phyloP scores from a whole-genome alignment of 2,329 filamentous ascomycete species.

The Geoglossum cookeanum region DNA sequence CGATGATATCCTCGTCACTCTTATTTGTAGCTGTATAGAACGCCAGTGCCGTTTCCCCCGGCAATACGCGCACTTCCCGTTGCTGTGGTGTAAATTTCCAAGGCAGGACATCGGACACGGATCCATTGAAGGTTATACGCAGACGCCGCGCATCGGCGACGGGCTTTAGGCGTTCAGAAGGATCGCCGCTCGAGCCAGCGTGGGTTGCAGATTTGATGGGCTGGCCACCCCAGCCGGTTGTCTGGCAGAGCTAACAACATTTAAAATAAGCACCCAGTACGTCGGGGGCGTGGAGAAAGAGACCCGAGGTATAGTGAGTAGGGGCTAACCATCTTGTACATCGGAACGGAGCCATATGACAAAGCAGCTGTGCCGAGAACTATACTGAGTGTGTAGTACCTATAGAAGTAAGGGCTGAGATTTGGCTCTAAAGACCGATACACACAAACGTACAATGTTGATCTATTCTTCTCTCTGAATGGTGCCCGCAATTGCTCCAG shows the following conservation, averaged over 20 bases:
- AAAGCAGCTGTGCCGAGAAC: slow-evolving; percentile 64
- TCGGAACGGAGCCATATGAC: slow-evolving; percentile 64
- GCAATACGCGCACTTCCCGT: slow-evolving; percentile 84
- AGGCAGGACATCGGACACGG: slow-evolving; percentile 81
- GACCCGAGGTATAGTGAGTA: neutral
- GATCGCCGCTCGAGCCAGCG: slow-evolving; percentile 36
- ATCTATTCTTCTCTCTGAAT: slow-evolving; percentile 48
- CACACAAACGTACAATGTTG: slow-evolving; percentile 33
- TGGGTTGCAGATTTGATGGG: slow-evolving; percentile 66
- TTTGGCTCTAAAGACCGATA: neutral
- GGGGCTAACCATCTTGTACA: slow-evolving; percentile 61
- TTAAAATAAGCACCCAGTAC: slow-evolving; percentile 6
- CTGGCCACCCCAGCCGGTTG: slow-evolving; percentile 81
- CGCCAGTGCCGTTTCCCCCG: slow-evolving; percentile 87
- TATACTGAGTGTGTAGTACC: slow-evolving; percentile 56
- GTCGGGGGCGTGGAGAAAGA: slow-evolving; percentile 6
- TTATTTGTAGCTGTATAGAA: slow-evolving; percentile 96
- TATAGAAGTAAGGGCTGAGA: slow-evolving; percentile 18
- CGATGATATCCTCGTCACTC: slow-evolving; percentile 82
- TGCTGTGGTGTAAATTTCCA: slow-evolving; percentile 98
- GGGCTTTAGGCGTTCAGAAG: slow-evolving; percentile 59
- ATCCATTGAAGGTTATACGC: slow-evolving; percentile 88
- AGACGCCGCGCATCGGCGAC: slow-evolving; percentile 67
- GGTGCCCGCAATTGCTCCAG: slow-evolving; percentile 47
- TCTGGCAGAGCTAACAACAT: slow-evolving; percentile 49